Evolutionary conservation across 164 flowering plant species (phyloP).

Genomic region (Houttuynia cordata): DNA sequence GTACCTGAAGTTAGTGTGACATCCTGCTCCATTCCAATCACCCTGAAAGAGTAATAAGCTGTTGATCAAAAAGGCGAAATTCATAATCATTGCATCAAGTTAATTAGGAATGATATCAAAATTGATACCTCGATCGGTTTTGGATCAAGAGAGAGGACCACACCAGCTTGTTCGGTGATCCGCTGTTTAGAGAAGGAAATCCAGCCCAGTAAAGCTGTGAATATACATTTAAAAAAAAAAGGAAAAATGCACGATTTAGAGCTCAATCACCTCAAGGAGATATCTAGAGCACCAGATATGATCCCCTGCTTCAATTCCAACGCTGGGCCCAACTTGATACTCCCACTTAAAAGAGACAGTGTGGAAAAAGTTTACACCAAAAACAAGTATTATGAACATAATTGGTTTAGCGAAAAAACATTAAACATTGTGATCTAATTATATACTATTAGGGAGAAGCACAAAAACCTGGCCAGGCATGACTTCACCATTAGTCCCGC

Average conservation of each 20-base stretch:
- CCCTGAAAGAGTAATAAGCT: conserved; percentile 32
- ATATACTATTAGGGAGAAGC: too few species aligned
- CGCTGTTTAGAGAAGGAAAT: conserved; percentile 32
- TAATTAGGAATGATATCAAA: neutral
- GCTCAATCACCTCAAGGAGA: conserved; percentile 69
- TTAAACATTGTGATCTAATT: too few species aligned
- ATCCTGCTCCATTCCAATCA: conserved; percentile 99
- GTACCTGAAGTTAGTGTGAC: conserved; percentile 97
- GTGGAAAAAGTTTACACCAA: neutral
- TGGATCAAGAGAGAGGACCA: conserved; percentile 90
- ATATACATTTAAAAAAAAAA: conserved; percentile 1
- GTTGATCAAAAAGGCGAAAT: neutral
- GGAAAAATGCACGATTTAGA: neutral
- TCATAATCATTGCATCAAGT: neutral
- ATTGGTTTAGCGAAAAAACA: too few species aligned
- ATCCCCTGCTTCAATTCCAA: conserved; percentile 95
- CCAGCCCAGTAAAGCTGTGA: neutral
- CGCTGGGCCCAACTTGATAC: conserved; percentile 98
- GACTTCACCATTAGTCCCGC: conserved; percentile 98
- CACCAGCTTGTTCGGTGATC: conserved; percentile 98
- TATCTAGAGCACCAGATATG: conserved; percentile 89
- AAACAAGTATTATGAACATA: neutral
- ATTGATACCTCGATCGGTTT: conserved; percentile 81
- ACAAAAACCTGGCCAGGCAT: conserved; percentile 98
- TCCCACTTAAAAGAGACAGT: conserved; percentile 68